Conservation (phyloP, 2,329 filamentous ascomycete species). For the Lithohypha guttulata region DNA sequence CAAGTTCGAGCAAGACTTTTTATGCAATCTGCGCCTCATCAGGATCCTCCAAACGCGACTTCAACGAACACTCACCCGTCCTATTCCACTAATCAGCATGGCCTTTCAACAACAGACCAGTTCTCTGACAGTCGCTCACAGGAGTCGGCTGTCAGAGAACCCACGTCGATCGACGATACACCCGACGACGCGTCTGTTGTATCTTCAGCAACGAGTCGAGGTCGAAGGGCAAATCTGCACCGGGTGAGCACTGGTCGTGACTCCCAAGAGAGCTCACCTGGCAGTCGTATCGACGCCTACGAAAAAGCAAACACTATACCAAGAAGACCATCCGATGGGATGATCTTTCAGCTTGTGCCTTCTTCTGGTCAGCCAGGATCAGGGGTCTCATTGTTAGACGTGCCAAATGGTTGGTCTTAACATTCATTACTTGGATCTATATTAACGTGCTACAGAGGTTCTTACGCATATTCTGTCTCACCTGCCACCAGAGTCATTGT, state of each 20-base stretch:
- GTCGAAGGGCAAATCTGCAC: constrained; percentile 20
- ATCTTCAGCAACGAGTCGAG: constrained; percentile 20
- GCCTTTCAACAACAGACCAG: constrained; percentile 38
- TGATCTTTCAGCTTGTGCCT: constrained; percentile 42
- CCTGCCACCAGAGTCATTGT: constrained; percentile 72
- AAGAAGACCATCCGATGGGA: constrained; percentile 31
- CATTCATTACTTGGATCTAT: constrained; percentile 2
- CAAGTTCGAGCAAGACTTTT: constrained; percentile 37
- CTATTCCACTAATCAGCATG: constrained; percentile 45
- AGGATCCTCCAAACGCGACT: constrained; percentile 38
- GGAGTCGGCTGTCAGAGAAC: constrained; percentile 30
- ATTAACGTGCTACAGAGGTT: constrained; percentile 54
- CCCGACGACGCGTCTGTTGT: constrained; percentile 21
- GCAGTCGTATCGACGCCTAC: constrained; percentile 45
- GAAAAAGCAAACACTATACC: constrained; percentile 37
- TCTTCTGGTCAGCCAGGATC: constrained; percentile 34
- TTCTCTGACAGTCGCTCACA: constrained; percentile 34
- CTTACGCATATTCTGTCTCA: constrained; percentile 85
- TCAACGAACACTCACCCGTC: constrained; percentile 27
- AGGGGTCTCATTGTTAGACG: constrained; percentile 42
- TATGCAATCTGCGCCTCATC: constrained; percentile 54
- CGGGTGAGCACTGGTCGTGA: constrained; percentile 23
- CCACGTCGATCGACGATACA: constrained; percentile 19
- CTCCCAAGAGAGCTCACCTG: constrained; percentile 32
- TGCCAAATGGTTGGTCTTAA: constrained; percentile 66